These are phyloP conservation scores for Cystobasidiaceae sp. DNA, from an alignment of 1,284 basidiomycete genomes.

Conservation along the genomic window DNA sequence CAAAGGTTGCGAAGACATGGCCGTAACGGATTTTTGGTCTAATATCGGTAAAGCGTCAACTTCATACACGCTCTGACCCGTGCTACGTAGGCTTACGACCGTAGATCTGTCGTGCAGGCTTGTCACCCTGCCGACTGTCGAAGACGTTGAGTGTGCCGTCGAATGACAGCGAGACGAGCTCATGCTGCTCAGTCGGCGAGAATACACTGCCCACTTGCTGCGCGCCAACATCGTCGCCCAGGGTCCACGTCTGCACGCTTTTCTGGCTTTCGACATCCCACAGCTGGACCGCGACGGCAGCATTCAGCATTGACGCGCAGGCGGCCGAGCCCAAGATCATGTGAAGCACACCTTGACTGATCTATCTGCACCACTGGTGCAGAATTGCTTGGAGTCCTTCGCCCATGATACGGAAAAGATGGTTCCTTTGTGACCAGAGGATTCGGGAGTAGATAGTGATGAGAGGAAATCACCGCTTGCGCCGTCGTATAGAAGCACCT, in stretches of 20 bases:
- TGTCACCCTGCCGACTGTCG: conserved; percentile 65
- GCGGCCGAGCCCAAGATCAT: no score
- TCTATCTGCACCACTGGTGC: conserved; percentile 22
- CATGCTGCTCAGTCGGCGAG: conserved; percentile 54
- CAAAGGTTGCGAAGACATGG: conserved; percentile 45
- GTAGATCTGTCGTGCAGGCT: conserved; percentile 59
- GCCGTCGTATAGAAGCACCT: conserved; percentile 85
- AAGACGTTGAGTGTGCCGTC: conserved; percentile 78
- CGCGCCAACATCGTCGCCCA: conserved; percentile 54
- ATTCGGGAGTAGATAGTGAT: conserved; percentile 2
- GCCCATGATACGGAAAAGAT: conserved; percentile 55
- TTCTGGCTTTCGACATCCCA: conserved; percentile 77
- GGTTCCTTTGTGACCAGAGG: conserved; percentile 46
- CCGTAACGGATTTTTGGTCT: conserved; percentile 73
- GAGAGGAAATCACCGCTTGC: conserved; percentile 59
- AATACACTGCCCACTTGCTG: conserved; percentile 89
- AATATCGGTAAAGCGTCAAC: not conserved
- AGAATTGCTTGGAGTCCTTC: conserved; percentile 50
- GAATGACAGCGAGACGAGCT: conserved; percentile 76
- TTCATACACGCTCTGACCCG: conserved; percentile 50
- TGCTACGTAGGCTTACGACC: conserved; percentile 49
- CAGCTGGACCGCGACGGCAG: no score
- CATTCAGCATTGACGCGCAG: no score
- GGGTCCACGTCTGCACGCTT: conserved; percentile 60
- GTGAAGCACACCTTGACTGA: conserved; percentile 24